A percentile compares a stretch with the other conserved stretches of the same genome.
phyloP scores from a whole-genome alignment of 345 rosid genomes.

The Abelmoschus esculentus region DNA sequence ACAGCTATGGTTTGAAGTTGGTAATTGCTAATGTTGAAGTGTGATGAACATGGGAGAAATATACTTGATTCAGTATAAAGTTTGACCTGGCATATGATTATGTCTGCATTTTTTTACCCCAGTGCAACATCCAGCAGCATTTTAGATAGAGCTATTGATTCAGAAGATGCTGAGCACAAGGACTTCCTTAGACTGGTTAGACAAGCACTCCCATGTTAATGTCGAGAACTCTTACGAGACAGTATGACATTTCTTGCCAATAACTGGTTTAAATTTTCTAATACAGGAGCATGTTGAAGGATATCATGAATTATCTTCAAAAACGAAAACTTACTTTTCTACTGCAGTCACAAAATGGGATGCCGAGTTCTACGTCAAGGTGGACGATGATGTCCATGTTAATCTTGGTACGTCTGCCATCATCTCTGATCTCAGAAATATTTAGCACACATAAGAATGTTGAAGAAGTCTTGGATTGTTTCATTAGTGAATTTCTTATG shows the following conservation, averaged over 20 bases:
- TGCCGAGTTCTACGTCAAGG: slow-evolving; percentile 86
- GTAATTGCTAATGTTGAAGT: too few relatives aligned
- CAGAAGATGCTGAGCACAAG: slow-evolving; percentile 60
- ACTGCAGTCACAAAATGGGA: slow-evolving; percentile 95
- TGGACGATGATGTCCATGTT: slow-evolving; percentile 98
- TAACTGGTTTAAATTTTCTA: too few relatives aligned
- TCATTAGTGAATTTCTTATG: neutral
- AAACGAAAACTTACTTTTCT: slow-evolving; percentile 58
- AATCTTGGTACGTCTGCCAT: slow-evolving; percentile 59
- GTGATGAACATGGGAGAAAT: too few relatives aligned
- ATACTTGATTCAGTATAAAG: too few relatives aligned
- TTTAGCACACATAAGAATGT: neutral
- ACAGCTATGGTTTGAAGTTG: too few relatives aligned
- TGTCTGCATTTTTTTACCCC: slow-evolving; percentile 20
- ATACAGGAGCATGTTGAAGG: too few relatives aligned
- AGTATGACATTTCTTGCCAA: too few relatives aligned
- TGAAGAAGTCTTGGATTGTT: neutral
- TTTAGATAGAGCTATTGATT: slow-evolving; percentile 56
- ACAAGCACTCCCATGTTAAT: too few relatives aligned
- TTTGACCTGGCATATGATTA: too few relatives aligned
- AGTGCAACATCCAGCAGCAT: slow-evolving; percentile 67
- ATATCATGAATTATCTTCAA: too few relatives aligned
- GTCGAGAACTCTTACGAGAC: slow-evolving; percentile 47
- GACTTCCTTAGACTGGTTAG: slow-evolving; percentile 55
- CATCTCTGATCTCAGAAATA: neutral